These are phyloP conservation scores for Globisporangium polare DNA, from an alignment of 352 stramenopile species.

Conservation along the genomic window DNA sequence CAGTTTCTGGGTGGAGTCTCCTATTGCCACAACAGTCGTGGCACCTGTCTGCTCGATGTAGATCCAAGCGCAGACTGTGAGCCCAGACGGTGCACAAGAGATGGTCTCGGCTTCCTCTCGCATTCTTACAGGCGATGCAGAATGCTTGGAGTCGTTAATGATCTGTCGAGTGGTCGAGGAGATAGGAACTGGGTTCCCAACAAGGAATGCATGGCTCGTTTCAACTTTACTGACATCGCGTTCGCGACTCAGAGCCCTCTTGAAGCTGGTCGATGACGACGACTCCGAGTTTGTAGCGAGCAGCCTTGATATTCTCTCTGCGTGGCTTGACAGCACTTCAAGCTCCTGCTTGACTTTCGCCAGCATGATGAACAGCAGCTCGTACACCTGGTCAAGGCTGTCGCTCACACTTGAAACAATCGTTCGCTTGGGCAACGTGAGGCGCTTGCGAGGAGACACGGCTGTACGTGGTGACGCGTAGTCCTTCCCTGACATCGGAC, in stretches of 20 bases:
- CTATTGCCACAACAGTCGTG: background rate
- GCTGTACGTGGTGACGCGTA: constrained; percentile 18
- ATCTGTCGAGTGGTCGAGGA: background rate
- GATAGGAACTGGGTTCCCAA: constrained; percentile 5
- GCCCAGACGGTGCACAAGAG: background rate
- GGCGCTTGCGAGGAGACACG: constrained; percentile 43
- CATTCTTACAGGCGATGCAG: background rate
- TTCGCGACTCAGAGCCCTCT: background rate
- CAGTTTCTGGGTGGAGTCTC: background rate
- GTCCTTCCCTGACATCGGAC: constrained; percentile 10
- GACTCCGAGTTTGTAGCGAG: background rate
- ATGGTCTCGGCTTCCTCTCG: background rate
- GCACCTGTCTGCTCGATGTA: constrained; percentile 13
- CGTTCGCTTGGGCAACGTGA: constrained; percentile 40
- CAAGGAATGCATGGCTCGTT: background rate
- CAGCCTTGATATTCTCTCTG: background rate
- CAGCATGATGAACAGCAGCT: constrained; percentile 34
- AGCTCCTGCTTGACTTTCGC: constrained; percentile 18
- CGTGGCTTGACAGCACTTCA: background rate
- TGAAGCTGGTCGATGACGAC: background rate
- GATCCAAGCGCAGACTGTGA: constrained; percentile 10
- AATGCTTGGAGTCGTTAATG: background rate
- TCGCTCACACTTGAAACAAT: constrained; percentile 34
- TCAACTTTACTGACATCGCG: background rate
- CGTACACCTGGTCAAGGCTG: constrained; percentile 36